A percentile compares a stretch with the other conserved stretches of the same genome.
Conservation (phyloP, 2,329 filamentous ascomycete genomes). For the Pseudogymnoascus sp. region DNA sequence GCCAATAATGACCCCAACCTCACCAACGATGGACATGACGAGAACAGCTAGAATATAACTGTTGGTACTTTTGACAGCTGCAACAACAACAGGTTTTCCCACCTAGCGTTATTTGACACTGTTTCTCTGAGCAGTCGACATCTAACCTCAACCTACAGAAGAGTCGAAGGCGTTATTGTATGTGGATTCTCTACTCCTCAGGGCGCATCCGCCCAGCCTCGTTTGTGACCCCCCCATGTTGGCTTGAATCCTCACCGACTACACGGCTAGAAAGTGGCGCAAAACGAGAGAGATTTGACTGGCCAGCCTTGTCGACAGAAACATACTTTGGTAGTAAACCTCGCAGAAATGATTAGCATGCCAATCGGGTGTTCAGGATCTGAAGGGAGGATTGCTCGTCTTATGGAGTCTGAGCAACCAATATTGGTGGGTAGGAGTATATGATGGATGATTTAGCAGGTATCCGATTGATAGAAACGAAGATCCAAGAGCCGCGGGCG, state of each 20-base stretch:
- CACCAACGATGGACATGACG: background rate
- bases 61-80: background rate
- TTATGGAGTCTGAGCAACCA: no score
- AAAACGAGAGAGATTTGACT: background rate
- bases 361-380: background rate
- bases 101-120: no score
- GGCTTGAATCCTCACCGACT: background rate
- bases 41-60: background rate
- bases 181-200: no score
- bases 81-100: no score
- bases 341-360: background rate
- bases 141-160: no score
- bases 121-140: no score
- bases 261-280: background rate
- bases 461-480: no score
- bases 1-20: conserved; percentile 20
- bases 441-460: no score
- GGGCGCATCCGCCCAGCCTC: no score
- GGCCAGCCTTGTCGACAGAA: background rate
- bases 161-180: no score
- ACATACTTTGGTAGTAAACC: background rate
- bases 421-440: no score
- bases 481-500: no score
- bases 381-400: background rate
- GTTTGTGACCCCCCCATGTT: background rate